phyloP scores from a whole-genome alignment of 2,329 filamentous ascomycete species.

The Penicillium hordei region DNA sequence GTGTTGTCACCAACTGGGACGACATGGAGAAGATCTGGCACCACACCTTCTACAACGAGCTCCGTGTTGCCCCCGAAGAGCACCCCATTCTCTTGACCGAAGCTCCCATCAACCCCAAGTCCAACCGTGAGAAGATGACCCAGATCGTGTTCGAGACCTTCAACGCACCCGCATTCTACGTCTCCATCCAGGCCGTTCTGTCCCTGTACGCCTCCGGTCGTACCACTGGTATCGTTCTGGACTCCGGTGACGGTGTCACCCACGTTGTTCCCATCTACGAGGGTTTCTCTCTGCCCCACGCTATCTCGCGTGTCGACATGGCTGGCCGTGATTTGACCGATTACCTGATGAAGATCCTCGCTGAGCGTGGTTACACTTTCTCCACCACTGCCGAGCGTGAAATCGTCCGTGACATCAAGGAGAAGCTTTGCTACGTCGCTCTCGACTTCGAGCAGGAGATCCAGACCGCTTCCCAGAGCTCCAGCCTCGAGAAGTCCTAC shows the following conservation, averaged over 20 bases:
- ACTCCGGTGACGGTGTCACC: conserved; percentile 99
- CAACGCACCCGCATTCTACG: conserved; percentile 99
- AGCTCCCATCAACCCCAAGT: conserved; percentile 99
- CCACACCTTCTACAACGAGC: conserved; percentile 99
- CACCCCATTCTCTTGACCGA: conserved; percentile 99
- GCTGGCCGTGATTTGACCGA: conserved; percentile 99
- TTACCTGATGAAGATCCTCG: conserved; percentile 99
- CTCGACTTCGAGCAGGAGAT: conserved; percentile 99
- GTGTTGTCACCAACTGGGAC: conserved; percentile 99
- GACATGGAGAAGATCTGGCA: conserved; percentile 99
- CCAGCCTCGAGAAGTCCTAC: conserved; percentile 99
- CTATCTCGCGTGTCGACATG: conserved; percentile 99
- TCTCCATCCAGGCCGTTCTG: conserved; percentile 99
- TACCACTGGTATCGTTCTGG: conserved; percentile 99
- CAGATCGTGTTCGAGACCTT: conserved; percentile 99
- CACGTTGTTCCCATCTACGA: conserved; percentile 99
- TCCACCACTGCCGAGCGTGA: conserved; percentile 99
- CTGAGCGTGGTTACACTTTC: conserved; percentile 99
- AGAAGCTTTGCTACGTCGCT: conserved; percentile 99
- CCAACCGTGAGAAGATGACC: conserved; percentile 99
- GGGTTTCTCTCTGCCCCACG: conserved; percentile 99
- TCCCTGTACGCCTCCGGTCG: conserved; percentile 99
- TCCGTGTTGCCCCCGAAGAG: conserved; percentile 99
- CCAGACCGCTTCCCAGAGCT: conserved; percentile 98
- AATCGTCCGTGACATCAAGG: conserved; percentile 99